phyloP scores from a whole-genome alignment of 805 yeast species.

The Ogataea naganishii region DNA sequence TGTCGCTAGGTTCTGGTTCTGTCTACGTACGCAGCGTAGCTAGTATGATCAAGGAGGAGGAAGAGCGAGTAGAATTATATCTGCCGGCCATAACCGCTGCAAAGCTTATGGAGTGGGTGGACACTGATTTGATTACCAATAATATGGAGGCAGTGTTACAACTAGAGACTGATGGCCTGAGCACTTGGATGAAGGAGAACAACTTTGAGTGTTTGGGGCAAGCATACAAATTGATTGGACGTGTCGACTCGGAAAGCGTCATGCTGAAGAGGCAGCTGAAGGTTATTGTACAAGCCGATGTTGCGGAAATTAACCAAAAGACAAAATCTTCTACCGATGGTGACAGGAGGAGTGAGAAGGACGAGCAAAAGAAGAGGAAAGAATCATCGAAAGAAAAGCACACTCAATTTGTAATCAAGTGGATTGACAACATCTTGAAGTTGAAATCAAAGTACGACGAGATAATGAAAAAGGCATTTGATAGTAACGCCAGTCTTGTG shows the following conservation, averaged over 20 bases:
- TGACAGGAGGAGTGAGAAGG: constrained; percentile 10
- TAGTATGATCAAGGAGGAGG: constrained; percentile 55
- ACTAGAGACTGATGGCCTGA: constrained; percentile 47
- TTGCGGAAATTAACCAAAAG: constrained; percentile 26
- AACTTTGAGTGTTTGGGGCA: constrained; percentile 33
- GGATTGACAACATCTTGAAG: constrained; percentile 53
- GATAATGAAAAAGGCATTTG: constrained; percentile 41
- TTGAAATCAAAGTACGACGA: constrained; percentile 41
- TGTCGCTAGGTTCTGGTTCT: constrained; percentile 39
- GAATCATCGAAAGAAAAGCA: constrained; percentile 23
- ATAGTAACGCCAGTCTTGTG: constrained; percentile 37
- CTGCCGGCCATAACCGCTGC: constrained; percentile 46
- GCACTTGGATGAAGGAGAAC: constrained; percentile 44
- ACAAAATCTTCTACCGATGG: constrained; percentile 15
- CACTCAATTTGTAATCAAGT: constrained; percentile 50
- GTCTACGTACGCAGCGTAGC: constrained; percentile 44
- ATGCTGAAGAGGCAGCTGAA: constrained; percentile 40
- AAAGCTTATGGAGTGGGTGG: constrained; percentile 46
- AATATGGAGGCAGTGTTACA: constrained; percentile 48
- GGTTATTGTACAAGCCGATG: constrained; percentile 37
- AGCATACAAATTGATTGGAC: constrained; percentile 39
- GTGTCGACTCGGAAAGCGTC: constrained; percentile 45
- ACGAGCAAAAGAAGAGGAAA: constrained; percentile 13
- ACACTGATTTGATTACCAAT: constrained; percentile 47
- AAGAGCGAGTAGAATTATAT: constrained; percentile 41